phyloP scores from a whole-genome alignment of 805 yeast genomes.

The Blastobotrys attinorum region DNA sequence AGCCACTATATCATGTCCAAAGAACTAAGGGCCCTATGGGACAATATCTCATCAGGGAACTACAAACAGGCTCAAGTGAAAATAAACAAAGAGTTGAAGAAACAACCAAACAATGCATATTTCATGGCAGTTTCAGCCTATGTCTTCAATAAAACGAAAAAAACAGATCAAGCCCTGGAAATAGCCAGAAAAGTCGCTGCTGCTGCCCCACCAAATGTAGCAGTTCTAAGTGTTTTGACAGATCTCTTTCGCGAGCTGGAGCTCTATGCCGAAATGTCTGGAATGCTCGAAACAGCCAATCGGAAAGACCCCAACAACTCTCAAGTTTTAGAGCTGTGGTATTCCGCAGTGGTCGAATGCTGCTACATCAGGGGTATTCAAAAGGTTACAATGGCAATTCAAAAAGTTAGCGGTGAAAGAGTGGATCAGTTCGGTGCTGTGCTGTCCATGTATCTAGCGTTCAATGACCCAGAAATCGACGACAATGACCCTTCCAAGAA shows the following conservation, averaged over 20 bases:
- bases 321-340: slow-evolving; percentile 39
- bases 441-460: slow-evolving; percentile 39
- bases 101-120: slow-evolving; percentile 50
- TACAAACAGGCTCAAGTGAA: slow-evolving; percentile 46
- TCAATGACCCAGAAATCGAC: slow-evolving; percentile 28
- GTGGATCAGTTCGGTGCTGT: slow-evolving; percentile 23
- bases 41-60: slow-evolving; percentile 46
- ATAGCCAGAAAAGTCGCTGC: slow-evolving; percentile 22
- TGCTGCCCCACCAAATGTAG: slow-evolving; percentile 27
- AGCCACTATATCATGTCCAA: slow-evolving; percentile 14
- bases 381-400: slow-evolving; percentile 35
- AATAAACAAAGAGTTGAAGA: slow-evolving; percentile 40
- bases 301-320: slow-evolving; percentile 15
- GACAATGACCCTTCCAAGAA: slow-evolving; percentile 41
- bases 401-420: slow-evolving; percentile 18
- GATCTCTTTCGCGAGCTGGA: slow-evolving; percentile 16
- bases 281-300: slow-evolving; percentile 14
- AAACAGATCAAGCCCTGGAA: slow-evolving; percentile 15
- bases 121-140: slow-evolving; percentile 36
- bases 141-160: slow-evolving; percentile 15
- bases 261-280: slow-evolving; percentile 12
- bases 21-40: slow-evolving; percentile 24
- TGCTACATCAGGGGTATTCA: slow-evolving; percentile 47
- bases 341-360: slow-evolving; percentile 40
- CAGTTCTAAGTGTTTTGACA: slow-evolving; percentile 22